Evolutionary conservation across 768 basidiomycete genomes (phyloP).

Genomic region (Fomitopsis serialis): DNA sequence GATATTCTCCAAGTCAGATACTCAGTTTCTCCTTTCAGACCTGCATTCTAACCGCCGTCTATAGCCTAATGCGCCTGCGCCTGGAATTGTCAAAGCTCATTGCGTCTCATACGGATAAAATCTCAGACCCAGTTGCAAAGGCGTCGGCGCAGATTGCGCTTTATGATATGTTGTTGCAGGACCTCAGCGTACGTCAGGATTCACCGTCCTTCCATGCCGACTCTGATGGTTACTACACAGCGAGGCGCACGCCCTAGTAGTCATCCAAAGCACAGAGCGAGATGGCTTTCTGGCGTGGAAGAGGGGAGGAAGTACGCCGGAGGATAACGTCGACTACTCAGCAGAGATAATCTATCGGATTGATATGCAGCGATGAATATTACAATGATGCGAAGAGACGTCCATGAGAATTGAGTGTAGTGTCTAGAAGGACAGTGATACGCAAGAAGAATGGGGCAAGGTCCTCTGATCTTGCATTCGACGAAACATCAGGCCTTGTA

Average conservation of each 20-base stretch:
- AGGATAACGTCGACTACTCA: slow-evolving; percentile 21
- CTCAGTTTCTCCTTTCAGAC: not conserved
- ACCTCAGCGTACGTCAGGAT: slow-evolving; percentile 56
- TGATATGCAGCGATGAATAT: not conserved
- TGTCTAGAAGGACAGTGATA: not conserved
- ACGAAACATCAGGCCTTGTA: slow-evolving; percentile 24
- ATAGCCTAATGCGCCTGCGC: slow-evolving; percentile 77
- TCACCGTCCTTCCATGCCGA: not conserved
- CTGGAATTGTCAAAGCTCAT: slow-evolving; percentile 80
- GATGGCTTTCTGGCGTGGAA: slow-evolving; percentile 79
- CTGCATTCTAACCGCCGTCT: not conserved
- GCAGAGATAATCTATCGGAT: not conserved
- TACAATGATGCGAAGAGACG: not conserved
- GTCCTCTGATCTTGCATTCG: too few species aligned
- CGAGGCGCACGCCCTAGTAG: slow-evolving; percentile 63
- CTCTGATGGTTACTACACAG: slow-evolving; percentile 28
- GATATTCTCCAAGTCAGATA: slow-evolving; percentile 86
- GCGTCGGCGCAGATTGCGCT: slow-evolving; percentile 67
- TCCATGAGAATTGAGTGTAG: not conserved
- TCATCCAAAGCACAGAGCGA: slow-evolving; percentile 87
- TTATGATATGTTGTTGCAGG: slow-evolving; percentile 74
- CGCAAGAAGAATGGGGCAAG: not conserved
- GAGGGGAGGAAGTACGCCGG: slow-evolving; percentile 71
- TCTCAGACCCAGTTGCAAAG: slow-evolving; percentile 51
- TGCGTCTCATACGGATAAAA: slow-evolving; percentile 62